Evolutionary conservation across 192 early-diverging fungal species (phyloP).

Genomic region (Powellomyces hirtus): DNA sequence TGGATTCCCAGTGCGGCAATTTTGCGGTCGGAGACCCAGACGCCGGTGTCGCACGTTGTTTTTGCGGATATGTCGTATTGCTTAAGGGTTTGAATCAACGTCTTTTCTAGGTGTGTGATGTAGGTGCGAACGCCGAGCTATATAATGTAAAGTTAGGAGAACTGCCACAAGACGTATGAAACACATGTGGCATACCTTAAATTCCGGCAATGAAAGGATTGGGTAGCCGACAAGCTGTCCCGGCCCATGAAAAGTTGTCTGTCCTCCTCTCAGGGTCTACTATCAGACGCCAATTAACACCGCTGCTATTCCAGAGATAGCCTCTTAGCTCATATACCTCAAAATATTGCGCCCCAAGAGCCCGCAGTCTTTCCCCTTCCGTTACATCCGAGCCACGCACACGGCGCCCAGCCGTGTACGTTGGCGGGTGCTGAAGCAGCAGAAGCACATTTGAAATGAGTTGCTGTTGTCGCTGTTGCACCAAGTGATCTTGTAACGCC

Average conservation of each 20-base stretch:
- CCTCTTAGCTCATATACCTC: slow-evolving; percentile 38
- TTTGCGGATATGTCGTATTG: slow-evolving; percentile 64
- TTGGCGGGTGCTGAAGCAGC: slow-evolving; percentile 77
- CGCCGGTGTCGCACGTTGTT: slow-evolving; percentile 77
- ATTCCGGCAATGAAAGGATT: slow-evolving; percentile 73
- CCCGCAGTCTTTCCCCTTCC: slow-evolving; percentile 46
- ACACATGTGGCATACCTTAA: slow-evolving; percentile 59
- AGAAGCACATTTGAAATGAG: slow-evolving; percentile 33
- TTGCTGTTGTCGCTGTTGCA: slow-evolving; percentile 34
- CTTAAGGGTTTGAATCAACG: slow-evolving; percentile 71
- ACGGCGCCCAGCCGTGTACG: slow-evolving; percentile 88
- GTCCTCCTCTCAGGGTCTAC: slow-evolving; percentile 81
- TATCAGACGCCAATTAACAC: not conserved
- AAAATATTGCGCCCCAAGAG: slow-evolving; percentile 70
- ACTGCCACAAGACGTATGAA: no score
- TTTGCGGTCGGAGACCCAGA: slow-evolving; percentile 85
- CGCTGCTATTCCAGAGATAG: not conserved
- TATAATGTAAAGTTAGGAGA: not conserved
- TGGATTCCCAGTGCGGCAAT: slow-evolving; percentile 93
- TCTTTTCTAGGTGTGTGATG: slow-evolving; percentile 74
- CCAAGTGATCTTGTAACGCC: slow-evolving; percentile 58
- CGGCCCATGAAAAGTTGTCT: slow-evolving; percentile 96
- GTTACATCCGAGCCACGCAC: slow-evolving; percentile 56
- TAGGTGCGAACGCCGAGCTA: slow-evolving; percentile 68
- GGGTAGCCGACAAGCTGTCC: slow-evolving; percentile 97